These are phyloP conservation scores for Fusarium torulosum DNA, from an alignment of 2,329 filamentous ascomycete genomes.

Conservation along the genomic window DNA sequence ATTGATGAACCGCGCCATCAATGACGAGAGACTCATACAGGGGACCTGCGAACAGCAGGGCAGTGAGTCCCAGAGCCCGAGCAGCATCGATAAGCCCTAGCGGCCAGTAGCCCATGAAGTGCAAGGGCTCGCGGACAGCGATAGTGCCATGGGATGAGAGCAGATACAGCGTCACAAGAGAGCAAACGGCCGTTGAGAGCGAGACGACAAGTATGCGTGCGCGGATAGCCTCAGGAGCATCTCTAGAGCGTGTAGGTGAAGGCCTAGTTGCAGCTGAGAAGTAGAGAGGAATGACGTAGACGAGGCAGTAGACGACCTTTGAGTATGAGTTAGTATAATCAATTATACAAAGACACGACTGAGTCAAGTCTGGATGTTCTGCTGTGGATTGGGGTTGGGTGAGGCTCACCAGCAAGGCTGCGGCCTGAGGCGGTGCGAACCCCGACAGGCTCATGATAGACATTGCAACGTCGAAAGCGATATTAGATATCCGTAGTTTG, in stretches of 20 bases:
- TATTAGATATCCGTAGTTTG: background rate
- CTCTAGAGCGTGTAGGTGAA: conserved; percentile 81
- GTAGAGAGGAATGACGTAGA: conserved; percentile 95
- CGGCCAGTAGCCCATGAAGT: conserved; percentile 86
- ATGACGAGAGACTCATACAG: conserved; percentile 83
- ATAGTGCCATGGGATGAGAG: conserved; percentile 67
- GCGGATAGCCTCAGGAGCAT: conserved; percentile 90
- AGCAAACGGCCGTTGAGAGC: conserved; percentile 78
- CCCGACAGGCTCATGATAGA: conserved; percentile 22
- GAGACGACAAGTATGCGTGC: conserved; percentile 86
- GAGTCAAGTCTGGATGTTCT: too few species aligned
- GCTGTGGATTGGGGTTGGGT: background rate
- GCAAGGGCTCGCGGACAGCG: conserved; percentile 66
- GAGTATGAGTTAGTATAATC: conserved; percentile 17
- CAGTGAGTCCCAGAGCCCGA: conserved; percentile 76
- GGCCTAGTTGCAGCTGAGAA: conserved; percentile 83
- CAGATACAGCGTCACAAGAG: conserved; percentile 70
- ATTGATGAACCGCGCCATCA: conserved; percentile 76
- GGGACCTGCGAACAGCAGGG: conserved; percentile 84
- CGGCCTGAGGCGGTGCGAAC: conserved; percentile 43
- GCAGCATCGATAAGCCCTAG: conserved; percentile 73
- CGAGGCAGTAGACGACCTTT: conserved; percentile 80
- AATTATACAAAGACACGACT: background rate
- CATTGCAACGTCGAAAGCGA: conserved; percentile 11
- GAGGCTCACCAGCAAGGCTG: conserved; percentile 44